A percentile compares a stretch with the other conserved stretches of the same genome.
Conservation (phyloP, 2,329 filamentous ascomycete species). For the Sclerotinia spermophila region DNA sequence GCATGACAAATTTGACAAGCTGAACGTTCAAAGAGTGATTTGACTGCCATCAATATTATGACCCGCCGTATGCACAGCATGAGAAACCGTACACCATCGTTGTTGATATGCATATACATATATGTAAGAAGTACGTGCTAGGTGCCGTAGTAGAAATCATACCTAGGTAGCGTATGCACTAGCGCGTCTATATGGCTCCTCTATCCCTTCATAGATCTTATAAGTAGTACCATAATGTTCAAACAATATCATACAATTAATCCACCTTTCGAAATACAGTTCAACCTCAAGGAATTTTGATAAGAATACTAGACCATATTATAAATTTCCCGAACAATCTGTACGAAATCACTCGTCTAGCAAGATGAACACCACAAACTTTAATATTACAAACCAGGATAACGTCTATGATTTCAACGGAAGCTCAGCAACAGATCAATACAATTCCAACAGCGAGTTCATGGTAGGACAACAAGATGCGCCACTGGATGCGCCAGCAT, state of each 20-base stretch:
- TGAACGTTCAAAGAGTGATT: too few relatives aligned
- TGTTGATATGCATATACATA: not conserved
- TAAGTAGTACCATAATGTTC: not conserved
- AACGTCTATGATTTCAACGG: not conserved
- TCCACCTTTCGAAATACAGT: not conserved
- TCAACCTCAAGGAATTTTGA: too few relatives aligned
- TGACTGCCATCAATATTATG: too few relatives aligned
- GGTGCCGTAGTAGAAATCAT: not conserved
- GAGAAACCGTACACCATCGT: not conserved
- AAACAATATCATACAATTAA: not conserved
- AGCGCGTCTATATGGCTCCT: not conserved
- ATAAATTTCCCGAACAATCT: too few relatives aligned
- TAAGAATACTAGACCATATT: too few relatives aligned
- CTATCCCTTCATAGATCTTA: not conserved
- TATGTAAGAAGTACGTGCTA: not conserved
- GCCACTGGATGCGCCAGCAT: too few relatives aligned
- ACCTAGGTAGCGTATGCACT: not conserved
- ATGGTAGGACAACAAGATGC: not conserved
- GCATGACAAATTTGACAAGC: too few relatives aligned
- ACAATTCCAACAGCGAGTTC: rapidly evolving
- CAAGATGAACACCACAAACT: not conserved
- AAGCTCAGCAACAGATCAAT: not conserved
- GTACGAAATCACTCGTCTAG: not conserved
- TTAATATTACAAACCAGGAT: not conserved
- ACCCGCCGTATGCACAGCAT: too few relatives aligned